phyloP scores from a whole-genome alignment of 192 early-diverging fungal genomes.

The Entophlyctis luteolus region DNA sequence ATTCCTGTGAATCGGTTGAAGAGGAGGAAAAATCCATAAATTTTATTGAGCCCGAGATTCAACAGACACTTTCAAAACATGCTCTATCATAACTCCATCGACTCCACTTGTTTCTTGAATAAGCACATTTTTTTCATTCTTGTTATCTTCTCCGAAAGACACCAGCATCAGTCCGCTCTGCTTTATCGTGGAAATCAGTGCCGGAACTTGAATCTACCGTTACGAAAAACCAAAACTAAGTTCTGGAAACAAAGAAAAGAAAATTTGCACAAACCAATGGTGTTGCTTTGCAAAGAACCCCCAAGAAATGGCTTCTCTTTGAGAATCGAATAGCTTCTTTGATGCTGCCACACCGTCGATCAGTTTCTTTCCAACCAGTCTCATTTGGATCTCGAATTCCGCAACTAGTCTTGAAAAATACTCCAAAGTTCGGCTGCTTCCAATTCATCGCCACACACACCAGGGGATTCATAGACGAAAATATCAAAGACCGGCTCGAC shows the following conservation, averaged over 20 bases:
- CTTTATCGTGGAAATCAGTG: conserved; percentile 87
- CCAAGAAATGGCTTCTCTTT: conserved; percentile 85
- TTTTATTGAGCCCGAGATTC: too few species aligned
- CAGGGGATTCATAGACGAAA: conserved; percentile 85
- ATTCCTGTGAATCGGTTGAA: too few species aligned
- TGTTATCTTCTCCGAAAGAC: conserved; percentile 83
- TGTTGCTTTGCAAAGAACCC: conserved; percentile 84
- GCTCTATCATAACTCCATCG: conserved; percentile 79
- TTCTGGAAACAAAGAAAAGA: background rate
- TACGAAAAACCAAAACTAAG: background rate
- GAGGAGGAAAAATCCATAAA: too few species aligned
- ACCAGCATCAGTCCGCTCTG: conserved; percentile 86
- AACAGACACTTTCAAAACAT: conserved; percentile 62
- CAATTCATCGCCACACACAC: conserved; percentile 94
- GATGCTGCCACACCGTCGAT: conserved; percentile 59
- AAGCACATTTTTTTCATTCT: conserved; percentile 53
- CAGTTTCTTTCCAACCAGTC: conserved; percentile 25
- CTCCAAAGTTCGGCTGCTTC: conserved; percentile 98
- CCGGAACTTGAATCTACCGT: conserved; percentile 80
- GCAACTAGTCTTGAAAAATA: conserved; percentile 87
- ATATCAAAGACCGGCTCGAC: conserved; percentile 60
- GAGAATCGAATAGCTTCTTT: conserved; percentile 95
- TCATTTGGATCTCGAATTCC: conserved; percentile 44
- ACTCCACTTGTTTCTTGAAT: conserved; percentile 81
- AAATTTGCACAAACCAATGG: conserved; percentile 64